Conservation (phyloP, 805 yeast genomes). For the Saturnispora serradocipensis region DNA sequence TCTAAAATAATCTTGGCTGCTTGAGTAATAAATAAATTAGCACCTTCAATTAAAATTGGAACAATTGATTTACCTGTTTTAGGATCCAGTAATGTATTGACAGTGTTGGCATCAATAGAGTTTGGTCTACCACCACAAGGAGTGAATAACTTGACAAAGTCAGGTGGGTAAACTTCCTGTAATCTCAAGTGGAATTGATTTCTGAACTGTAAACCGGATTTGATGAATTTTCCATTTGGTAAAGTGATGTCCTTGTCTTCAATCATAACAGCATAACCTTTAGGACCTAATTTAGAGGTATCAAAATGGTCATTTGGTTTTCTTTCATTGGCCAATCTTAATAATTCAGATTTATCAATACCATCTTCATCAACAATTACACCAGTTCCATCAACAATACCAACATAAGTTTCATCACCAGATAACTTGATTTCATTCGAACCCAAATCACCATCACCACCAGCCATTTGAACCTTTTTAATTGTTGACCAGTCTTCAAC, state of each 20-base stretch:
- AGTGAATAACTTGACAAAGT: constrained; percentile 73
- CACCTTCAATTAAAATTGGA: constrained; percentile 94
- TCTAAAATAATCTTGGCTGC: constrained; percentile 83
- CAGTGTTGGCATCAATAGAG: constrained; percentile 83
- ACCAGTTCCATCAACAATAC: constrained; percentile 92
- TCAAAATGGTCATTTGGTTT: constrained; percentile 66
- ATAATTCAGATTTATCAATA: constrained; percentile 67
- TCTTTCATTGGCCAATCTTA: constrained; percentile 70
- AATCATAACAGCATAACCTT: constrained; percentile 76
- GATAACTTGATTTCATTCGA: constrained; percentile 90
- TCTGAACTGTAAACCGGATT: constrained; percentile 84
- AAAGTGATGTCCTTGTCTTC: constrained; percentile 74
- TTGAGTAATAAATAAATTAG: constrained; percentile 91
- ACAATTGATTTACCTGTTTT: constrained; percentile 68
- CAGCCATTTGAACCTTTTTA: constrained; percentile 91
- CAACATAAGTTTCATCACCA: constrained; percentile 73
- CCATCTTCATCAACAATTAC: constrained; percentile 90
- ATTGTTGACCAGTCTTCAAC: constrained; percentile 48
- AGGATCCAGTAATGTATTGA: constrained; percentile 57
- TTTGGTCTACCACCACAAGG: constrained; percentile 99
- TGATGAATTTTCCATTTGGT: constrained; percentile 67
- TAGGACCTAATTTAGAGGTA: constrained; percentile 50
- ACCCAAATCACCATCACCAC: constrained; percentile 98
- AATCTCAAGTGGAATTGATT: constrained; percentile 78
- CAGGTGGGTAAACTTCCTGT: constrained; percentile 47